Evolutionary conservation across 2,329 filamentous ascomycete species (phyloP).

Genomic region (Cladosporium sp.): DNA sequence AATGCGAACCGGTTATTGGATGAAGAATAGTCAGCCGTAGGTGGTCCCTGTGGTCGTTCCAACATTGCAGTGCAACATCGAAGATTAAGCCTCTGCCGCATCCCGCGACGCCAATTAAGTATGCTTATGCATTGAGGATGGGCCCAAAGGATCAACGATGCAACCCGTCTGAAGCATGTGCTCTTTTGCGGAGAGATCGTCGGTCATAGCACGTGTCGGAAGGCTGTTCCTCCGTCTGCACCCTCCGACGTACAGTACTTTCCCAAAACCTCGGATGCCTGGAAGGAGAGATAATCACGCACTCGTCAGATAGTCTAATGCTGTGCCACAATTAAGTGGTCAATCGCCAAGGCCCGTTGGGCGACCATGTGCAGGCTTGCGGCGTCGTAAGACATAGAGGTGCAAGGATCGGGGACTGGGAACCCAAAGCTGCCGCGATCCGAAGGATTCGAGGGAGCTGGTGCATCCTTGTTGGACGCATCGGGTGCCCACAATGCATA

Average conservation of each 20-base stretch:
- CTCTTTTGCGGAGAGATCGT: neutral
- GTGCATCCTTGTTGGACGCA: neutral
- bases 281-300: neutral
- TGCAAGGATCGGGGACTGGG: neutral
- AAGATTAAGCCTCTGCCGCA: conserved; percentile 1
- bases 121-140: neutral
- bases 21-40: neutral
- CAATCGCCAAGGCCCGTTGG: neutral
- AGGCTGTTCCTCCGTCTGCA: neutral
- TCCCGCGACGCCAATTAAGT: neutral
- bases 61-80: conserved; percentile 3
- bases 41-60: neutral
- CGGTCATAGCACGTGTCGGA: neutral
- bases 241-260: too few relatives aligned
- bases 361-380: neutral
- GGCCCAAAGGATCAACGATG: neutral
- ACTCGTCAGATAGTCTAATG: neutral
- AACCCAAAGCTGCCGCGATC: neutral
- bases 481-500: neutral
- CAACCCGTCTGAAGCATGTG: neutral
- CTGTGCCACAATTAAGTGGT: neutral
- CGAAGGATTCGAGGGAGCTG: neutral
- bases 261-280: neutral
- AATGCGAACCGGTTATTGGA: neutral
- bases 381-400: neutral